Percentiles rank a stretch among this genome's conserved stretches.
These are phyloP conservation scores for Hypsizygus marmoreus DNA, from an alignment of 768 basidiomycete genomes.

Conservation along the genomic window DNA sequence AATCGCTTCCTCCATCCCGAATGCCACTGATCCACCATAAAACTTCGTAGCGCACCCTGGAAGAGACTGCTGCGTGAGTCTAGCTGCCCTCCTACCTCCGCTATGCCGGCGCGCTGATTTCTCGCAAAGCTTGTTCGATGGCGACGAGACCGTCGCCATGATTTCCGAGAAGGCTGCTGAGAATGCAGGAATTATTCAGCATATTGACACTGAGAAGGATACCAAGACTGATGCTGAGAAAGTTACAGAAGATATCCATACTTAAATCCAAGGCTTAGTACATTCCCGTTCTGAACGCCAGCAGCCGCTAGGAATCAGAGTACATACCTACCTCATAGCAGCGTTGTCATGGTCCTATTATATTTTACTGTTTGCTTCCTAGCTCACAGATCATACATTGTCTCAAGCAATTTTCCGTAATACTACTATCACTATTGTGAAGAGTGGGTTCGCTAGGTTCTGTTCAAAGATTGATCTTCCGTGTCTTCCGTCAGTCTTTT, in stretches of 20 bases:
- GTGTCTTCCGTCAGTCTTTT: no score
- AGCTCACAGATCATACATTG: no score
- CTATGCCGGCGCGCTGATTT: conserved; percentile 2
- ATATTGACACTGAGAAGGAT: conserved; percentile 13
- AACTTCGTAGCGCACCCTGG: conserved; percentile 46
- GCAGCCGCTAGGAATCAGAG: no score
- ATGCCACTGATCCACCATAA: not conserved
- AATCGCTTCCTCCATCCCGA: not conserved
- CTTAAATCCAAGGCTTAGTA: no score
- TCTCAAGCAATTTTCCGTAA: no score
- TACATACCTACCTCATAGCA: no score
- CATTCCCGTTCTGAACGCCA: no score
- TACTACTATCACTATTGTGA: no score
- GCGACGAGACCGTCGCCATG: conserved; percentile 44
- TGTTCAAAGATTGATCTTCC: no score
- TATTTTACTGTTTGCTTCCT: no score
- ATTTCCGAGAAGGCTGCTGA: conserved; percentile 31
- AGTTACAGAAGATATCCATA: conserved; percentile 9
- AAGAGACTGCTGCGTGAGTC: conserved; percentile 58
- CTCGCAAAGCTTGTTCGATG: conserved; percentile 51
- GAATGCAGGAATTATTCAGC: conserved; percentile 19
- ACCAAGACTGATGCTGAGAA: conserved; percentile 19
- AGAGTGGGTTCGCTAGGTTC: no score
- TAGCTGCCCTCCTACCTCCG: not conserved
- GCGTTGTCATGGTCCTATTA: no score